Base-by-base conservation (phyloP, 805 yeast species). In the Kodamaea kaohsiungensis region DNA sequence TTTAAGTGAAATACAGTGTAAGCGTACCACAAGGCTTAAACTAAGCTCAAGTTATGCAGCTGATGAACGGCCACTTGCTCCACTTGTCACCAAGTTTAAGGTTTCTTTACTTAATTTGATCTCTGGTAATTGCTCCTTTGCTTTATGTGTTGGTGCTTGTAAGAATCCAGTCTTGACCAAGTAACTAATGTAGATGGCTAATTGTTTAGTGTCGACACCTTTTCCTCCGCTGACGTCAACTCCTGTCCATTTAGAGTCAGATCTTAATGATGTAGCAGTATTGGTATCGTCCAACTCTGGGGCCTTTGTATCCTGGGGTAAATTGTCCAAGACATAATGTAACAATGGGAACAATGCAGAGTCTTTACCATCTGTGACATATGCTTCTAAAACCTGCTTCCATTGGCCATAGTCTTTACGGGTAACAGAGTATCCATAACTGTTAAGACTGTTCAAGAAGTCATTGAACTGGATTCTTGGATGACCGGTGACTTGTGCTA, bases 401-500 rank as follows among this genome's bases (percentile, higher is more conserved):
- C 99, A 95, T 16, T 80, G 75, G 12, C 85, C 80, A 66, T 95
- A 95, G 62, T 84, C 89, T 12, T 79, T 80, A 47, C 79, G 76
- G 56, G 74, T 71, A 47, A 89, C 84, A 17, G 77, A 64, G 71
- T 89, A 96, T 7, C 99, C 99, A 63, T 83, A 93, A 12, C 73
- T 68, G 53, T 77, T 72, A 65, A 92, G 77, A 8, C 86, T 65
- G 15, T 84, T 83, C 61, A 95, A 73, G 74, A 85, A 93, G 60
- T 88, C 85, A 64, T 84, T 86, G 75, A 92, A 88, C 43, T 82
- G 76, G 56, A 91, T 85, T 68, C 99, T 85, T 56, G 99, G 99
- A 64, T 95, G 98, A 19, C 93, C 96, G 5, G 98, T 95, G n/a
- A 95, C 98, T 46, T 95, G 99, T 1, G 91, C 91, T 43, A 96